phyloP scores from a whole-genome alignment of 1,284 basidiomycete genomes.

The Singerocomus inundabilis region DNA sequence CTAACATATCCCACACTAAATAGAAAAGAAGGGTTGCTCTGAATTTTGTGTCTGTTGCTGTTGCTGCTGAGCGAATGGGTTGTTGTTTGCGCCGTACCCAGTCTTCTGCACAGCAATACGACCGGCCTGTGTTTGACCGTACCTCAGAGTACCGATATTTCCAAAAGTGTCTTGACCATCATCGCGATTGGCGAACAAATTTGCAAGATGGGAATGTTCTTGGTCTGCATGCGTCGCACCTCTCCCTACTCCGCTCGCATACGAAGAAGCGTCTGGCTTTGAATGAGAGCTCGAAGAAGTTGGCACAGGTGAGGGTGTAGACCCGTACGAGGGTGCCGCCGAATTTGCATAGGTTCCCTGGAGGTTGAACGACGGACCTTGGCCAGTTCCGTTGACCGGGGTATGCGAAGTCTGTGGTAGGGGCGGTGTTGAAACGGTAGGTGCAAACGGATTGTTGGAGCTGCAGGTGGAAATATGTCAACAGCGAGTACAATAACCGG shows the following conservation, averaged over 20 bases:
- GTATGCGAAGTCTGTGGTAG: conserved; percentile 37
- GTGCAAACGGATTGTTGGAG: conserved; percentile 94
- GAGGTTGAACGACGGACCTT: conserved; percentile 63
- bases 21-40: conserved; percentile 85
- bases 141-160: conserved; percentile 79
- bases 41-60: conserved; percentile 54
- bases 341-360: conserved; percentile 58
- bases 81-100: conserved; percentile 58
- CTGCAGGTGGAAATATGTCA: conserved; percentile 42
- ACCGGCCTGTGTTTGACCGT: conserved; percentile 66
- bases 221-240: conserved; percentile 42
- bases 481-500: background rate
- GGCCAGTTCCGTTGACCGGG: conserved; percentile 35
- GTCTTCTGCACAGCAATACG: conserved; percentile 59
- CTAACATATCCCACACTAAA: conserved; percentile 38
- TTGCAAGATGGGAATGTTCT: conserved; percentile 76
- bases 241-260: conserved; percentile 27
- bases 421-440: conserved; percentile 39
- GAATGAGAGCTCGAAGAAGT: conserved; percentile 38
- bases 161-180: conserved; percentile 95
- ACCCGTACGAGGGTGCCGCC: conserved; percentile 32
- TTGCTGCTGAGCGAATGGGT: conserved; percentile 72
- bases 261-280: conserved; percentile 22
- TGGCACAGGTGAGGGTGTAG: conserved; percentile 39
- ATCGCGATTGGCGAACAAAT: conserved; percentile 79